These are phyloP conservation scores for Colletotrichum graminicola DNA, from an alignment of 2,329 filamentous ascomycete genomes.

Conservation along the genomic window DNA sequence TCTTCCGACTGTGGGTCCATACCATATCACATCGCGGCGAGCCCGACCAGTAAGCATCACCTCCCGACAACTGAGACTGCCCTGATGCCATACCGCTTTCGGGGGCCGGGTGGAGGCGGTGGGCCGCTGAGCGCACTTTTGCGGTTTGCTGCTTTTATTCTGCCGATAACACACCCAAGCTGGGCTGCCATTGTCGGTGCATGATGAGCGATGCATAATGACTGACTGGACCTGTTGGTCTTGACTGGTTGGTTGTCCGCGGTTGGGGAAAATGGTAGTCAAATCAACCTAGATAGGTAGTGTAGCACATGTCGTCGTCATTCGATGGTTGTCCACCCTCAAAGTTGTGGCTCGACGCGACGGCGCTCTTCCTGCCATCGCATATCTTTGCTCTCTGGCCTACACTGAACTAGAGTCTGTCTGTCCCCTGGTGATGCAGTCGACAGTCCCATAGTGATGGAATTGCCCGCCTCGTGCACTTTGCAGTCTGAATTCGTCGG, in stretches of 20 bases:
- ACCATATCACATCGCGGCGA: not conserved
- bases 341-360: too few relatives aligned
- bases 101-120: conserved; percentile 31
- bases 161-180: conserved; percentile 29
- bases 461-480: conserved; percentile 27
- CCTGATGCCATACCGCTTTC: conserved; percentile 41
- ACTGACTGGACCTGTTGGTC: too few relatives aligned
- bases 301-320: not conserved
- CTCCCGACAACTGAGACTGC: conserved; percentile 17
- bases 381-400: not conserved
- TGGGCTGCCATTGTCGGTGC: not conserved
- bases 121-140: conserved; percentile 34
- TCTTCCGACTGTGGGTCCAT: not conserved
- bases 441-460: not conserved
- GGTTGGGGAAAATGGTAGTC: conserved; percentile 12
- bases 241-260: too few relatives aligned
- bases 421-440: not conserved
- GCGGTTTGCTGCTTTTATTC: conserved; percentile 17
- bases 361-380: not conserved
- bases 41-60: conserved; percentile 13
- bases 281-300: conserved; percentile 14
- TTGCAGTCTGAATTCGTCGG: conserved; percentile 28
- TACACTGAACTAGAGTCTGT: not conserved
- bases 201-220: not conserved
- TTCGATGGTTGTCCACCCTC: not conserved